Evolutionary conservation across 306 rosid genomes (phyloP), one percentile per base, ranked within the genome.

Genomic region (Ormosia semicastrata): DNA sequence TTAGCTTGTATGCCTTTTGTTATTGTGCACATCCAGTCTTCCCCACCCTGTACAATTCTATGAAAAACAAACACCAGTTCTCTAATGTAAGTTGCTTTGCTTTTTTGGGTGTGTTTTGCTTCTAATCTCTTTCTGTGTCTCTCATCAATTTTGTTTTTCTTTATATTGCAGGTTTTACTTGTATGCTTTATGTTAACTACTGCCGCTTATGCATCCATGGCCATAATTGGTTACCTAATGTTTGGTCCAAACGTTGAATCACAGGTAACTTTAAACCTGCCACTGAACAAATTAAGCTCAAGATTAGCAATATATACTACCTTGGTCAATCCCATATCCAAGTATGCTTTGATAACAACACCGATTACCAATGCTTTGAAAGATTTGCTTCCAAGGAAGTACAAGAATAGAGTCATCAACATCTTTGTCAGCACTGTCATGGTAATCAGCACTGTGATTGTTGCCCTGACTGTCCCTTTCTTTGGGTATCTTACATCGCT

Each of bases 11-110:
- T 59, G 92, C 96, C 14, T 95, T 95, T 37, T 95, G 97, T 72
- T 93, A 90, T 12, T 92, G 98, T 74, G 97, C 97, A 0, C 99
- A 95, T 81, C 96, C 99, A 0, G 93, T 93, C 49, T 95, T 95
- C 62, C 99, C 98, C 8, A 89, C 94, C 8, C 79, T 95, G 43
- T 92, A 92, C 85, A 92, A 87, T 50, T 93, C 99, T 11, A 93
- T 90, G 96, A 84, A 76, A 62, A 83, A 88, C 76, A 93, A 89
- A 83, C 90, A 71, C 3, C 99, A 95, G 11, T 95, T 95, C 78
- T 85, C 98, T 12, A 92, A 84, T 85, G 98, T 93, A 85, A 92
- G 97, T 78, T 78, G 3, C 6, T 39, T 24, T n/a, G 3, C 3
- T 2, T 3, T 73, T 49, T 29, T 24, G 1, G 0, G 6, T 30